These are phyloP conservation scores for Suillus discolor DNA, from an alignment of 768 basidiomycete species.

Conservation along the genomic window DNA sequence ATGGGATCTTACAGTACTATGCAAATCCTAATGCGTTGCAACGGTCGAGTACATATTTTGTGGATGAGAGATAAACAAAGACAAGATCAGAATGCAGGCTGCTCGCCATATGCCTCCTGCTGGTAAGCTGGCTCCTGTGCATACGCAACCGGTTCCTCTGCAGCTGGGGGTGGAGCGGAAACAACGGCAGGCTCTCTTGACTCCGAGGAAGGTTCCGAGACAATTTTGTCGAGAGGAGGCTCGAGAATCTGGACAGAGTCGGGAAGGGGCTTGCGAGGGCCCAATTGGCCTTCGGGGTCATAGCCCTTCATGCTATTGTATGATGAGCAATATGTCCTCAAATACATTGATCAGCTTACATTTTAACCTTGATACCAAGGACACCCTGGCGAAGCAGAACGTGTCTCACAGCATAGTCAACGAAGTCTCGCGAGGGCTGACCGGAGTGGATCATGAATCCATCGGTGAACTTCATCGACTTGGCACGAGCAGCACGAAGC, in stretches of 20 bases:
- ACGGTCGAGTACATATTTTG: slow-evolving; percentile 5
- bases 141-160: slow-evolving; percentile 50
- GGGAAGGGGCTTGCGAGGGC: slow-evolving; percentile 92
- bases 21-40: slow-evolving; percentile 1
- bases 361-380: slow-evolving; percentile 99
- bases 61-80: not conserved
- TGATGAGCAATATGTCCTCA: slow-evolving; percentile 15
- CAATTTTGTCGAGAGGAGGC: slow-evolving; percentile 88
- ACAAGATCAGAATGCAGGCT: slow-evolving; percentile 58
- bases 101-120: slow-evolving; percentile 48
- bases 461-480: slow-evolving; percentile 99
- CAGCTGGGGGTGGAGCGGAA: slow-evolving; percentile 50
- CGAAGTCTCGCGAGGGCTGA: slow-evolving; percentile 96
- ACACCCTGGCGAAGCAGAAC: slow-evolving; percentile 98
- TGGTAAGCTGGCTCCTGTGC: slow-evolving; percentile 37
- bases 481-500: slow-evolving; percentile 98
- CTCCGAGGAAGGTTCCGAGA: slow-evolving; percentile 89
- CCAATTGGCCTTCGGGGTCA: slow-evolving; percentile 88
- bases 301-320: slow-evolving; percentile 87
- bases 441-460: slow-evolving; percentile 99
- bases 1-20: not conserved
- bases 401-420: slow-evolving; percentile 97
- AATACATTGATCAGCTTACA: slow-evolving; percentile 52
- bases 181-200: slow-evolving; percentile 69
- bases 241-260: slow-evolving; percentile 91